Conservation (phyloP, 1,284 basidiomycete genomes). For the Salmacisia buchloeana region DNA sequence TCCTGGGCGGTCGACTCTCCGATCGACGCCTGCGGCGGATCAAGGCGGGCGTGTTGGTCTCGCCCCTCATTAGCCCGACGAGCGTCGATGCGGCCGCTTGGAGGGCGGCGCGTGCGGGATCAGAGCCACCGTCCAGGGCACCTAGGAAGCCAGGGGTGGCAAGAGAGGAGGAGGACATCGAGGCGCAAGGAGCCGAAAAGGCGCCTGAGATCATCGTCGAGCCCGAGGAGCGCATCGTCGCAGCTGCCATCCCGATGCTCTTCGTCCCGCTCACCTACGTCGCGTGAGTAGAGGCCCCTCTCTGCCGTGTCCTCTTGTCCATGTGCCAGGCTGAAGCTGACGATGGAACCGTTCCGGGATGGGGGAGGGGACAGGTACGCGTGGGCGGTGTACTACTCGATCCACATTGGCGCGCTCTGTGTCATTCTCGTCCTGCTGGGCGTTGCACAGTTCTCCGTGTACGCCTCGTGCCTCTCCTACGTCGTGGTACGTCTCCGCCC, state of each 20-base stretch:
- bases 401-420: conserved; percentile 32
- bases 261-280: conserved; percentile 4
- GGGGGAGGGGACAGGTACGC: conserved; percentile 56
- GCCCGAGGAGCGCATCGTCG: background rate
- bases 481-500: conserved; percentile 8
- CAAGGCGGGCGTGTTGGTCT: background rate
- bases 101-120: background rate
- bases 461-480: conserved; percentile 60
- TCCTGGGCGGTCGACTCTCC: conserved; percentile 71
- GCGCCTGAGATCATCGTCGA: background rate
- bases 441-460: conserved; percentile 59
- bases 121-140: background rate
- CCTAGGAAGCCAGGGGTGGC: background rate
- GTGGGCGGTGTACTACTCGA: conserved; percentile 66
- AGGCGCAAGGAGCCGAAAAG: background rate
- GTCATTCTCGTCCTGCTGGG: conserved; percentile 31
- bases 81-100: conserved; percentile 7
- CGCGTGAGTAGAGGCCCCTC: conserved; percentile 12
- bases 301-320: conserved; percentile 37
- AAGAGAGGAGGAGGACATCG: background rate
- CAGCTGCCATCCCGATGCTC: background rate
- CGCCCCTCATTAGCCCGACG: conserved; percentile 6
- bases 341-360: conserved; percentile 26
- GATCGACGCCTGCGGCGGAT: conserved; percentile 64
- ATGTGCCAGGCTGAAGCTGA: conserved; percentile 55